Evolutionary conservation across 345 rosid genomes (phyloP), one percentile per base, ranked within the genome.

Genomic region (Linum usitatissimum): DNA sequence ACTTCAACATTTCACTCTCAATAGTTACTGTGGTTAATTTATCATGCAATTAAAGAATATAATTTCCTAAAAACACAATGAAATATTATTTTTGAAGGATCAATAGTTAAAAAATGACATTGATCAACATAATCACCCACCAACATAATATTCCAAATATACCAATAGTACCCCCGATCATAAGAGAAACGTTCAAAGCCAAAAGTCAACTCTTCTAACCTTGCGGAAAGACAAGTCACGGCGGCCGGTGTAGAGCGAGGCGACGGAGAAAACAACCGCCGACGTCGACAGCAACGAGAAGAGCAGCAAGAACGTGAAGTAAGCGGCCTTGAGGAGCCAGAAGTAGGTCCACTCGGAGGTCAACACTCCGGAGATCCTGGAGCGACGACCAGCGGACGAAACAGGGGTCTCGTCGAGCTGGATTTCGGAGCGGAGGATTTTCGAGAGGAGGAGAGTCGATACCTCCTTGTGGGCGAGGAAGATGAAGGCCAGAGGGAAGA

Each of bases 401-500:
- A 14, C 8, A 48, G 15, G 67, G 12, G 86, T 76, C 2, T 39
- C n/a, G 6, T 70, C 64, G 6, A 70, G 71, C 15, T 60, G 71
- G 3, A 4, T 5, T 49, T 74, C 73, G 58, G 68, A 62, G 66
- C 21, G 51, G 20, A 45, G 23, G 56, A 79, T 71, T 15, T 69
- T 60, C 8, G 62, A 9, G 17, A 54, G 30, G 62, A 84, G 53
- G 38, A 75, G 19, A 6, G 69, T 55, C 7, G 84, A 67, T 6
- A 81, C 20, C 53, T 79, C 71, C 23, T 73, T 66, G 55, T 78
- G 76, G n/a, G 76, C 77, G 1, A 84, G 63, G 83, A 74, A 75
- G 75, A 81, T 72, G 78, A 79, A 79, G 10, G 83, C 51, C 0
- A 84, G 75, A 5, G 89, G 89, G 30, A 84, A 83, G 75, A 84